Base-by-base conservation (phyloP, 306 rosid genomes). In the Acacia crassicarpa region DNA sequence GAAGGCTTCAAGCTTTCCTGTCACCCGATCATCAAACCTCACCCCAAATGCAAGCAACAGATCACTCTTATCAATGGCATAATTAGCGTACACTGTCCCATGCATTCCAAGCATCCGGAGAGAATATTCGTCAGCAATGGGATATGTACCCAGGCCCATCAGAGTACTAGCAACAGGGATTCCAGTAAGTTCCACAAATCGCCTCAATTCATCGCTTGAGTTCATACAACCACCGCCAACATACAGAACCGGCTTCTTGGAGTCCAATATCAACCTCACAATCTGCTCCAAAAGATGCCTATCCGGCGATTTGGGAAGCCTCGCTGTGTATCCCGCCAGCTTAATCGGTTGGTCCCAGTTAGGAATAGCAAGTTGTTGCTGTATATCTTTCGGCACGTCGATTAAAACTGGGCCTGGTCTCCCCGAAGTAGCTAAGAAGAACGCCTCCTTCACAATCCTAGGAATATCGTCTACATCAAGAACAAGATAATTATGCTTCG, bases 61-160 rank as follows among this genome's bases (percentile, higher is more conserved):
- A 67, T 95, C 95, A 72, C 88, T 72, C 59, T 77, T 88, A 77
- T 95, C 98, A 45, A 95, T 92, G 7, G 93, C 95, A 83, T 95
- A 95, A 89, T 95, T 94, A 4, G 98, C 98, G 84, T 81, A 91
- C 44, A 95, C 95, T 38, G 97, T 95, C 1, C 95, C 98, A 6
- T 94, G 98, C 97, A 92, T 94, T 25, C 97, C 98, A 77, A 94
- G 92, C 97, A 93, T 94, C 66, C 88, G 89, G 2, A 94, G 91
- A 0, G 98, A 95, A 73, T 88, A 76, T 0, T 88, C 92, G 45
- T 82, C 85, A 4, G 77, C 14, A 38, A 74, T 20, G 17, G 98
- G 93, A 44, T 80, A 93, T 2, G 90, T 71, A 22, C 98, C 98
- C 9, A 95, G 84, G n/a, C 97, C 98, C 98, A 95, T 95, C 76